Base-by-base conservation (phyloP, 768 basidiomycete genomes). In the Suillus spraguei region DNA sequence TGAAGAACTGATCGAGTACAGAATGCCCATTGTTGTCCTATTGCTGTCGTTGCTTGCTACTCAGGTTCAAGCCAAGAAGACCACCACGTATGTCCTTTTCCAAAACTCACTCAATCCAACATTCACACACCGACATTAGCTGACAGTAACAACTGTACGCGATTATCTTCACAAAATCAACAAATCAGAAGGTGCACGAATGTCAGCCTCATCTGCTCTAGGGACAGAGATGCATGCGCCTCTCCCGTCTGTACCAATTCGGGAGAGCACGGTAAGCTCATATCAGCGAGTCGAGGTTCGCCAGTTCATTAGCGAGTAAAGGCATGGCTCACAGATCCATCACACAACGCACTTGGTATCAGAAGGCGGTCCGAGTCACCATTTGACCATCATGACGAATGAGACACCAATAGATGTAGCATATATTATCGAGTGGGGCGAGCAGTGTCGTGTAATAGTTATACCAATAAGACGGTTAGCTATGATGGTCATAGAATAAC, bases 21-120 rank as follows among this genome's bases (percentile, higher is more conserved):
- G 92, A 92, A 90, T 64, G 90, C 89, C 16, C 86, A 84, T n/a
- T 91, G 90, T 68, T 91, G 91, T 72, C 92, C 92, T 2, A 91
- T 94, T 62, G 92, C 87, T 7, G 77, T 93, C 20, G 87, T 84
- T 33, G 91, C 88, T 5, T 90, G 88, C 67, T 93, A 91, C 74
- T 93, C 92, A 17, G 92, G 92, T 33, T 91, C 91, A 49, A 90
- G 88, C 53, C 81, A 85, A 61, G 92, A 94, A 62, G 92, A 94
- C 72, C 92, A 94, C 69, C 84, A 81, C 64, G 91, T 94, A 68
- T 62, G 88, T 72, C 32, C 8, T 36, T 60, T 65, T 59, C 61
- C 60, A 42, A 17, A 69, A 46, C 44, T 44, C 17, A 24, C 4
- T 24, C 24, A 47, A 39, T 49, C 14, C 38, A 64, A 61, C 17